Evolutionary conservation across 2,329 filamentous ascomycete species (phyloP), one percentile per base, ranked within the genome.

Genomic region (Aspergillus neotritici): DNA sequence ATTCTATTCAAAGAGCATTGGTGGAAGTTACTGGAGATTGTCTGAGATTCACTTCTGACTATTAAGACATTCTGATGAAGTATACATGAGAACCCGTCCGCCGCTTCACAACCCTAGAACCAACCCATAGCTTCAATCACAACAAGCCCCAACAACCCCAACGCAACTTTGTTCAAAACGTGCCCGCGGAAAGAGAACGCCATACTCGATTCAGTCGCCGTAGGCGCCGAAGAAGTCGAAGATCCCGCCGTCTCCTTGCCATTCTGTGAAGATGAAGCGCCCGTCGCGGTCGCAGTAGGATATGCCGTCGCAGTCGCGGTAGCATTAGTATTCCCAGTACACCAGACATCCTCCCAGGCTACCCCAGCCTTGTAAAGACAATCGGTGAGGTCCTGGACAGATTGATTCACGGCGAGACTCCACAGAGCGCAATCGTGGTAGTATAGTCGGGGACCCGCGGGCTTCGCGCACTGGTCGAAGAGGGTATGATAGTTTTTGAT

Each of bases 341-440:
- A 61, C 53, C 55, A 61, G 3, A 58, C 57, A 41, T 60, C 53
- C 11, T 51, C 41, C 49, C 53, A 60, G 1, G 41, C 37, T 2
- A 61, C 49, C 1, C 51, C 51, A 1, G 48, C 49, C 3, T 54
- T 40, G 29, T 56, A 61, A 4, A 61, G 47, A 33, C 58, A 61
- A 7, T 53, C 38, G 2, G 48, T 61, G 11, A 61, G 50, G 3
- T 54, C 44, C n/a, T 58, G 43, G 14, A 57, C 49, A 10, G 49
- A 54, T 31, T 61, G 57, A 25, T 48, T 50, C 4, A 49, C 35
- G 1, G 57, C 53, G 2, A 52, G 50, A 10, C 44, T 45, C 34
- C 50, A 58, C 13, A 60, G 31, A 8, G 57, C 57, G 32, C 54
- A 61, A 14, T 55, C 53, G 15, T 53, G 7, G 40, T 58, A 29